Conservation (phyloP, 2,329 filamentous ascomycete genomes). For the Arthrobotrys musiformis region DNA sequence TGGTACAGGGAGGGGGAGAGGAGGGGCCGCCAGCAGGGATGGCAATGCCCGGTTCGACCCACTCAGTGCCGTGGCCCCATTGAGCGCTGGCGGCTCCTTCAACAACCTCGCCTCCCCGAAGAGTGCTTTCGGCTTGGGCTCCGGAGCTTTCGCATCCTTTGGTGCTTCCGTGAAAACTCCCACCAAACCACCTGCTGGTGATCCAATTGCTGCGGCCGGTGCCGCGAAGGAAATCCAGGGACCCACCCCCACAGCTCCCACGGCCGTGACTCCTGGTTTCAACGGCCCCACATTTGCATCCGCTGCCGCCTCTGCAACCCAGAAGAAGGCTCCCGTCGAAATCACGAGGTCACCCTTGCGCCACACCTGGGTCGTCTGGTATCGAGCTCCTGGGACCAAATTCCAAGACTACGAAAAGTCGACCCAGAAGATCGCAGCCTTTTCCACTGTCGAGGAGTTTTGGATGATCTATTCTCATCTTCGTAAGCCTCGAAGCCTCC, state of each 20-base stretch:
- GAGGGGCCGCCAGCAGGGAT: slow-evolving; percentile 42
- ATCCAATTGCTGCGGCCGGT: slow-evolving; percentile 28
- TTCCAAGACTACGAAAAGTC: slow-evolving; percentile 99
- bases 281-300: slow-evolving; percentile 60
- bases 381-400: slow-evolving; percentile 94
- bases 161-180: slow-evolving; percentile 77
- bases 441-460: slow-evolving; percentile 87
- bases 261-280: slow-evolving; percentile 60
- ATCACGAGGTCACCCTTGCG: slow-evolving; percentile 67
- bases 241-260: slow-evolving; percentile 63
- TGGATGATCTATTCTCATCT: slow-evolving; percentile 89
- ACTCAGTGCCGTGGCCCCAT: slow-evolving; percentile 42
- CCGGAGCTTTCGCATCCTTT: slow-evolving; percentile 96
- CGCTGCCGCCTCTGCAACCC: slow-evolving; percentile 61
- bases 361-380: slow-evolving; percentile 96
- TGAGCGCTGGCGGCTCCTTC: slow-evolving; percentile 52
- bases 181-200: slow-evolving; percentile 42
- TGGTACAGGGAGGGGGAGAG: slow-evolving; percentile 35
- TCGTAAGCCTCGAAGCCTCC: slow-evolving; percentile 85
- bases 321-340: slow-evolving; percentile 65
- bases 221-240: slow-evolving; percentile 74
- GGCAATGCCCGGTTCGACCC: slow-evolving; percentile 45
- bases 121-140: slow-evolving; percentile 91
- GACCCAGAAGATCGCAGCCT: slow-evolving; percentile 83
- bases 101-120: slow-evolving; percentile 70